Conservation (phyloP, 2,329 filamentous ascomycete genomes). For the Mariannaea elegans region DNA sequence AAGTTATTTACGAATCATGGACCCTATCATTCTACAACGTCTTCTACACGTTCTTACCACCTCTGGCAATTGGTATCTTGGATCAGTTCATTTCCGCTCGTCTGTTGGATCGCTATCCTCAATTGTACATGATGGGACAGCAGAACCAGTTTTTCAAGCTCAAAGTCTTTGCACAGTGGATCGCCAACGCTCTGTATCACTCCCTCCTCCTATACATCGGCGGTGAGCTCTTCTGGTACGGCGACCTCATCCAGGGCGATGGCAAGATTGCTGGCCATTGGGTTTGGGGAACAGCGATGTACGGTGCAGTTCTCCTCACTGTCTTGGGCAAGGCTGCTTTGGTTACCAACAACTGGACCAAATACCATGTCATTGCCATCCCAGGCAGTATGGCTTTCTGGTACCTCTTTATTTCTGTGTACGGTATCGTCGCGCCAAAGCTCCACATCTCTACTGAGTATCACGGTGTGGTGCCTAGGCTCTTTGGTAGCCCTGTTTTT, state of each 20-base stretch:
- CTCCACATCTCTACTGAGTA: conserved; percentile 85
- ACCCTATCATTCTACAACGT: conserved; percentile 99
- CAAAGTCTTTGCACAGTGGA: conserved; percentile 92
- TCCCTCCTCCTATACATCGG: conserved; percentile 92
- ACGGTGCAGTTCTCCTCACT: conserved; percentile 91
- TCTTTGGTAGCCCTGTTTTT: conserved; percentile 86
- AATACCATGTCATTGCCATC: conserved; percentile 95
- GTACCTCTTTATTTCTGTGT: conserved; percentile 89
- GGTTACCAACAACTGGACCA: conserved; percentile 98
- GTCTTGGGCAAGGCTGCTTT: conserved; percentile 94
- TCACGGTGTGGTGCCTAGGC: conserved; percentile 79
- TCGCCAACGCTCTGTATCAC: conserved; percentile 94
- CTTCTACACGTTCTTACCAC: conserved; percentile 93
- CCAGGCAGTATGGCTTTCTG: conserved; percentile 92
- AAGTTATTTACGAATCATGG: conserved; percentile 99
- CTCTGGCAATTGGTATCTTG: conserved; percentile 93
- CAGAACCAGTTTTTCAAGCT: conserved; percentile 93
- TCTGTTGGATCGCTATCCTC: conserved; percentile 92
- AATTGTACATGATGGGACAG: conserved; percentile 93
- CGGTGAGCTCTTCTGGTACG: conserved; percentile 81
- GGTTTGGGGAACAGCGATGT: conserved; percentile 97
- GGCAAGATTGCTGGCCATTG: conserved; percentile 90
- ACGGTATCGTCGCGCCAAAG: conserved; percentile 86
- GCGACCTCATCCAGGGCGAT: conserved; percentile 80
- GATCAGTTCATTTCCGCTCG: conserved; percentile 98